phyloP scores from a whole-genome alignment of 441 rosid species.

The Erysimum pusillum region DNA sequence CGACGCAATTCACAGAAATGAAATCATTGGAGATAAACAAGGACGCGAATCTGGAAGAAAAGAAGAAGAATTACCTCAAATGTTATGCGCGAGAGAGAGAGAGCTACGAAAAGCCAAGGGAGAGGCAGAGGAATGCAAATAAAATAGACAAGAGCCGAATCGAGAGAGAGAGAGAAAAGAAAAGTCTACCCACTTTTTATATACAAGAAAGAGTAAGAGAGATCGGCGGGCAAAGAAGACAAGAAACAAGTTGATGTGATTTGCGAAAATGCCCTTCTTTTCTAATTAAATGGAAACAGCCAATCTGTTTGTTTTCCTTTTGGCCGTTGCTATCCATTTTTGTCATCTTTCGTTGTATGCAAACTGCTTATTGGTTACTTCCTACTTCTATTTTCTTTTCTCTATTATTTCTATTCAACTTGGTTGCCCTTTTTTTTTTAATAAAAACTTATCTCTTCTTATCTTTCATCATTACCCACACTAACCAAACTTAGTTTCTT shows the following conservation, averaged over 20 bases:
- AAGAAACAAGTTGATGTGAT: neutral
- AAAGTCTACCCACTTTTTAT: no score
- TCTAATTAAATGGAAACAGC: neutral
- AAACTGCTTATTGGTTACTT: neutral
- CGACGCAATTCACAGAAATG: neutral
- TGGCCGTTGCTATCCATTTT: neutral
- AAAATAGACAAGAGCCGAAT: neutral
- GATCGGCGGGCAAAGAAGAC: neutral
- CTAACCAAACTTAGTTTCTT: neutral
- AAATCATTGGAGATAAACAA: no score
- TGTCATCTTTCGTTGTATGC: neutral
- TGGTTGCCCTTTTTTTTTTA: neutral
- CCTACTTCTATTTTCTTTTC: neutral
- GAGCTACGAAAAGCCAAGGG: neutral
- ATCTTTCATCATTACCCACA: conserved; percentile 13
- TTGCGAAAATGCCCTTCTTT: neutral
- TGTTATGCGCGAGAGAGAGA: neutral
- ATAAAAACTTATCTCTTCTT: neutral
- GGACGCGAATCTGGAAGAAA: neutral
- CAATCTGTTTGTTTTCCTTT: conserved; percentile 12
- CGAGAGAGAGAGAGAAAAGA: no score
- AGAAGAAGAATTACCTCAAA: neutral
- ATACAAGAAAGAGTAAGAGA: neutral
- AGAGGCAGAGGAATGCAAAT: neutral
- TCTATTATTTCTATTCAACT: neutral